phyloP scores from a whole-genome alignment of 1,284 basidiomycete genomes.

The Cutaneotrichosporon sp. region DNA sequence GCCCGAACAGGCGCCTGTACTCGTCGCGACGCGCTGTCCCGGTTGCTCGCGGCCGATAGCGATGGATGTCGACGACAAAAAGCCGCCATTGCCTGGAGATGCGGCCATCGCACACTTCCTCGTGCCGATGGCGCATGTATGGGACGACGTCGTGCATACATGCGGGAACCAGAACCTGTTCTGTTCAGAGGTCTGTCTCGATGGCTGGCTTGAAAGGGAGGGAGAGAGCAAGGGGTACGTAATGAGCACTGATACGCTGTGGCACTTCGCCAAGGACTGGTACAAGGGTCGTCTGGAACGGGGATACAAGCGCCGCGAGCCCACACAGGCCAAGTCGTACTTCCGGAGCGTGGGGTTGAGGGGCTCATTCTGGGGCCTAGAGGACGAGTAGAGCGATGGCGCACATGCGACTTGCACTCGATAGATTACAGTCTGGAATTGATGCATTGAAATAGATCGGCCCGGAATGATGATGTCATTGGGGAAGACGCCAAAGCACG shows the following conservation, averaged over 20 bases:
- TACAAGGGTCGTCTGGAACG: slow-evolving; percentile 13
- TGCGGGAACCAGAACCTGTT: slow-evolving; percentile 17
- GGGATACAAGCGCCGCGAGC: slow-evolving; percentile 14
- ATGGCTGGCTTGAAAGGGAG: slow-evolving; percentile 2
- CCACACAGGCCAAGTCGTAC: slow-evolving; percentile 15
- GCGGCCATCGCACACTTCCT: slow-evolving; percentile 14
- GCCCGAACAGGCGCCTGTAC: not conserved
- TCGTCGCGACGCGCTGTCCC: slow-evolving; percentile 10
- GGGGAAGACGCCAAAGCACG: not conserved
- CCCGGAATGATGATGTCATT: not conserved
- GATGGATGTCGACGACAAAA: not conserved
- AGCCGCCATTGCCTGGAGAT: not conserved
- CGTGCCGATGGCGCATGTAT: slow-evolving; percentile 10
- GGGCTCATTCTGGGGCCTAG: slow-evolving; percentile 17
- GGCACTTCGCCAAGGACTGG: slow-evolving; percentile 15
- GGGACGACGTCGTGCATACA: slow-evolving; percentile 20
- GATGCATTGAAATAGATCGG: too few relatives aligned
- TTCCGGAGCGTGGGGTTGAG: slow-evolving; percentile 13
- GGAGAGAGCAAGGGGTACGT: slow-evolving; percentile 10
- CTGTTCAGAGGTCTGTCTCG: slow-evolving; percentile 8
- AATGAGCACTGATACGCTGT: slow-evolving; percentile 17
- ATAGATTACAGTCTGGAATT: too few relatives aligned
- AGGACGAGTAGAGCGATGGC: not conserved
- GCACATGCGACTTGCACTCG: too few relatives aligned
- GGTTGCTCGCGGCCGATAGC: slow-evolving; percentile 7